Evolutionary conservation across 169 alveolate species (phyloP).

Genomic region (Plasmodium cynomolgi): DNA sequence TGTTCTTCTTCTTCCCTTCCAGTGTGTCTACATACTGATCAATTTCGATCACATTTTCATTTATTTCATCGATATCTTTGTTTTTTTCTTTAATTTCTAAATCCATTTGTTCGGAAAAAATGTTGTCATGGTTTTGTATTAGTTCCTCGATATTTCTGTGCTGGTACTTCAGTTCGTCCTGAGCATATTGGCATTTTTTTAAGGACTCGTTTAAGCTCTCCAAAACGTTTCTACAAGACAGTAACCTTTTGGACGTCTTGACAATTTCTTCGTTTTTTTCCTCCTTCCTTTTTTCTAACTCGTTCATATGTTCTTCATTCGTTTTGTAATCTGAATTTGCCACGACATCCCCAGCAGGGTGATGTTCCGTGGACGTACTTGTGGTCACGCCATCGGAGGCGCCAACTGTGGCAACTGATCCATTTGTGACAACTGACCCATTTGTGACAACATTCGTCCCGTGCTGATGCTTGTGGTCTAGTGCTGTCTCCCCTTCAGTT

Average conservation of each 20-base stretch:
- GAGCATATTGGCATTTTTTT: constrained; percentile 33
- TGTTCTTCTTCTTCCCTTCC: constrained; percentile 9
- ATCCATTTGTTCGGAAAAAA: constrained; percentile 61
- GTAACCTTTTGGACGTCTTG: constrained; percentile 10
- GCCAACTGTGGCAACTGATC: background rate
- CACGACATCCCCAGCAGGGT: background rate
- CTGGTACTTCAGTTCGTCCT: constrained; percentile 48
- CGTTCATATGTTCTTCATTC: constrained; percentile 39
- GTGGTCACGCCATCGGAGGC: background rate
- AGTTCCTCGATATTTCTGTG: constrained; percentile 48
- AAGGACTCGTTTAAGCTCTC: constrained; percentile 43
- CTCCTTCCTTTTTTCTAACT: constrained; percentile 22
- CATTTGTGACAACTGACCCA: background rate
- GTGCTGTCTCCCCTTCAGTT: background rate
- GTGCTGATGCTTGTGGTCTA: background rate
- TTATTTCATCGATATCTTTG: constrained; percentile 12
- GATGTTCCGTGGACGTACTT: background rate
- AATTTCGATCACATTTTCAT: constrained; percentile 12
- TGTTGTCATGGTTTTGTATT: constrained; percentile 35
- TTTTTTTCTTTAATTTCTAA: constrained; percentile 65
- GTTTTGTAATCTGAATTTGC: background rate
- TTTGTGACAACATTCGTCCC: background rate
- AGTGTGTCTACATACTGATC: constrained; percentile 10
- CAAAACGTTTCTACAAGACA: constrained; percentile 22
- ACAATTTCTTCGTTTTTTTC: constrained; percentile 35